Evolutionary conservation across 2,329 filamentous ascomycete species (phyloP).

Genomic region (Aspergillus spinulosporus): DNA sequence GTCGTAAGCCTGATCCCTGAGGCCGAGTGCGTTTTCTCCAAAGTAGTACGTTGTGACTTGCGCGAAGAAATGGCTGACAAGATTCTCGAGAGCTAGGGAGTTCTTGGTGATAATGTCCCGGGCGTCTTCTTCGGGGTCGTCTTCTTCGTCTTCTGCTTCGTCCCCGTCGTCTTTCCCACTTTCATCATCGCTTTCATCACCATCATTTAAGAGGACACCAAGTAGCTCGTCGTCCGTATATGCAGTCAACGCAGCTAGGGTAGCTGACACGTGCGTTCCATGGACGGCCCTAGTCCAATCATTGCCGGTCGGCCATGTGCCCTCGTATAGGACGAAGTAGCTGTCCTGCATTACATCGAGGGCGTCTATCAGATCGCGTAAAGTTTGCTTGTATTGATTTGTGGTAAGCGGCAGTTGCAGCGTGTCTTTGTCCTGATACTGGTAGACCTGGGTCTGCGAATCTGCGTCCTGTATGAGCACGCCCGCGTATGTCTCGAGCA

Average conservation of each 20-base stretch:
- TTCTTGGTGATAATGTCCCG: slow-evolving; percentile 10
- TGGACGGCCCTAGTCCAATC: slow-evolving; percentile 92
- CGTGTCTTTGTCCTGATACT: slow-evolving; percentile 6
- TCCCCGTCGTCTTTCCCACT: no score
- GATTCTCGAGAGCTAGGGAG: slow-evolving; percentile 64
- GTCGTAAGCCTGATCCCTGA: slow-evolving; percentile 80
- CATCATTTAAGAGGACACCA: slow-evolving; percentile 26
- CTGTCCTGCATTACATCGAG: slow-evolving; percentile 73
- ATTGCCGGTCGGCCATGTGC: slow-evolving; percentile 81
- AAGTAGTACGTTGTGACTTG: slow-evolving; percentile 80
- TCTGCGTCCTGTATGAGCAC: slow-evolving; percentile 30
- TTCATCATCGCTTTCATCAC: not conserved
- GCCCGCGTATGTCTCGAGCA: slow-evolving; percentile 31
- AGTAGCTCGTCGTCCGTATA: slow-evolving; percentile 50
- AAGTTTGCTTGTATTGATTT: slow-evolving; percentile 23
- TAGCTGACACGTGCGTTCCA: slow-evolving; percentile 74
- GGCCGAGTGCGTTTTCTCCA: slow-evolving; percentile 73
- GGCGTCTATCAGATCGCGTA: slow-evolving; percentile 57
- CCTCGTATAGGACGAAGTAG: slow-evolving; percentile 76
- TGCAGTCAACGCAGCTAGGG: slow-evolving; percentile 67
- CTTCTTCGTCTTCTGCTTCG: not conserved
- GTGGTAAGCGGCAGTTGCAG: slow-evolving; percentile 20
- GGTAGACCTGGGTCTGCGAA: slow-evolving; percentile 17
- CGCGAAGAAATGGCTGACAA: slow-evolving; percentile 79
- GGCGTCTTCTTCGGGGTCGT: slow-evolving; percentile 1